Evolutionary conservation across 768 basidiomycete genomes (phyloP).

Genomic region (Stropharia rugosoannulata): DNA sequence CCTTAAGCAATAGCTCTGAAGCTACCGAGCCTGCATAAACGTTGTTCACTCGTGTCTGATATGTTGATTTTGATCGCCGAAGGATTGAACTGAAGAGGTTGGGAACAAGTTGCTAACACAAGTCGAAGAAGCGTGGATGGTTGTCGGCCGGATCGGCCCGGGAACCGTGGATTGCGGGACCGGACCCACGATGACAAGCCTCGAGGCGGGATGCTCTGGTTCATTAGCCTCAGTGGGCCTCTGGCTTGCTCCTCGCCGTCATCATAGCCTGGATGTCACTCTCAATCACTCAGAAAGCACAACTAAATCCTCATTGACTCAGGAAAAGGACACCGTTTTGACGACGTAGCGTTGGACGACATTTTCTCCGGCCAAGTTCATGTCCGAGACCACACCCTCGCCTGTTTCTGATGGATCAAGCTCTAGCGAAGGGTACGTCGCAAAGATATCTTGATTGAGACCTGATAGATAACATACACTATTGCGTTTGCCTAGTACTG

Average conservation of each 20-base stretch:
- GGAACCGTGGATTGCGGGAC: neutral
- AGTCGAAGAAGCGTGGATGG: too few relatives aligned
- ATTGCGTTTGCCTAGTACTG: conserved; percentile 10
- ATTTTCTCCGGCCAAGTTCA: neutral
- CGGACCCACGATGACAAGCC: neutral
- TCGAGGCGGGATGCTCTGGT: neutral
- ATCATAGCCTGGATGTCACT: conserved; percentile 3
- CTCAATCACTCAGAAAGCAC: too few relatives aligned
- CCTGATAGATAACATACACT: neutral
- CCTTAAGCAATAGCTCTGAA: too few relatives aligned
- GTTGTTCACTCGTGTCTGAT: too few relatives aligned
- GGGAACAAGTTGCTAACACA: too few relatives aligned
- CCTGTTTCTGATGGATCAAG: conserved; percentile 21
- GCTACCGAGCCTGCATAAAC: too few relatives aligned
- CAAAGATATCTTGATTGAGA: too few relatives aligned
- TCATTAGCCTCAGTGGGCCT: conserved; percentile 6
- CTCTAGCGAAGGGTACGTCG: conserved; percentile 18
- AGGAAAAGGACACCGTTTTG: too few relatives aligned
- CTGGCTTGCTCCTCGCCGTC: neutral
- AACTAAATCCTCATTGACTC: too few relatives aligned
- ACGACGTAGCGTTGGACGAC: neutral
- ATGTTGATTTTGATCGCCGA: too few relatives aligned
- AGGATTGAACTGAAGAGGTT: too few relatives aligned
- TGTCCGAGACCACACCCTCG: conserved; percentile 17
- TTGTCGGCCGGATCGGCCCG: too few relatives aligned